These are phyloP conservation scores for Podospora pseudocomata DNA, from an alignment of 495 filamentous ascomycete species.

Conservation along the genomic window DNA sequence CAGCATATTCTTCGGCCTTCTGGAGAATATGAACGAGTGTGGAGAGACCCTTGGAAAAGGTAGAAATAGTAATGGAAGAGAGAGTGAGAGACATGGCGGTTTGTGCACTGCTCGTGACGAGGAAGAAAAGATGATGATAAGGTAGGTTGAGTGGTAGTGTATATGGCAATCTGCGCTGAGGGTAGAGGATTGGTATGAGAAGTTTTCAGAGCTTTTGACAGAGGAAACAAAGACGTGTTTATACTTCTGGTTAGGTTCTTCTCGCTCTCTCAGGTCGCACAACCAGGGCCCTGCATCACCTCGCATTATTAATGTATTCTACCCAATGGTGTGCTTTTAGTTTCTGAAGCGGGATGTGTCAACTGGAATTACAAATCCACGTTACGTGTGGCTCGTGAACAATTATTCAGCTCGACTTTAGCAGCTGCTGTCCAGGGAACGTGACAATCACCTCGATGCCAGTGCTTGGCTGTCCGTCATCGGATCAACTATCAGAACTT, in stretches of 20 bases:
- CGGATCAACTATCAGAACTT: background rate
- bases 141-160: background rate
- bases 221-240: background rate
- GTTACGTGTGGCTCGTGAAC: no score
- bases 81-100: background rate
- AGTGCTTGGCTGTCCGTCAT: background rate
- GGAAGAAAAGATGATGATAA: background rate
- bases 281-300: background rate
- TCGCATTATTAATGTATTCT: background rate
- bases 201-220: background rate
- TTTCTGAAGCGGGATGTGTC: background rate
- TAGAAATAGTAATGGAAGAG: background rate
- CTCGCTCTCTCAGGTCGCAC: background rate
- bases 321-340: background rate
- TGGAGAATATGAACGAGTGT: constrained; percentile 22
- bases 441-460: no score
- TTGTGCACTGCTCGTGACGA: background rate
- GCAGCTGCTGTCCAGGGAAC: background rate
- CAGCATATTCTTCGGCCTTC: constrained; percentile 29
- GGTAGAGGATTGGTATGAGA: no score
- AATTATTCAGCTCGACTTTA: background rate
- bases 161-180: background rate
- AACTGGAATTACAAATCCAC: background rate
- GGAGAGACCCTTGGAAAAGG: constrained; percentile 9
- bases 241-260: background rate